These are phyloP conservation scores for Pisolithus marmoratus DNA, from an alignment of 768 basidiomycete species.

Conservation along the genomic window DNA sequence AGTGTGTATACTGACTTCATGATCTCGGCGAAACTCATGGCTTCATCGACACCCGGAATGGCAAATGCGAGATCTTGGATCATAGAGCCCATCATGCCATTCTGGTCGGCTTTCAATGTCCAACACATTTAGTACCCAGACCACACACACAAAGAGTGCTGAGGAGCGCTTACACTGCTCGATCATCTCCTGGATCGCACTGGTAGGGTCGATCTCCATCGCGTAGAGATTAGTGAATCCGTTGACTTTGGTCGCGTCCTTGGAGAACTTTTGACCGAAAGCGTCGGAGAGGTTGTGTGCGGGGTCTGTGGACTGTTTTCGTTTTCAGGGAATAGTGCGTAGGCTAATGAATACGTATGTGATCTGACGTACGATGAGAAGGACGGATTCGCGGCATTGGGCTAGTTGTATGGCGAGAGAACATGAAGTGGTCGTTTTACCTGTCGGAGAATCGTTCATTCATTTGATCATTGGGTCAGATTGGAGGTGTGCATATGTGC, in stretches of 20 bases:
- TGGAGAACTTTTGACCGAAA: slow-evolving; percentile 98
- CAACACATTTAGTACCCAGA: no score
- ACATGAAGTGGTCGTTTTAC: slow-evolving; percentile 98
- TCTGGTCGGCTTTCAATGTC: slow-evolving; percentile 59
- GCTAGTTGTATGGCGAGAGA: slow-evolving; percentile 97
- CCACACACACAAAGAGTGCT: background rate
- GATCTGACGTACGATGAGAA: slow-evolving; percentile 73
- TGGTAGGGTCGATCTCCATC: slow-evolving; percentile 99
- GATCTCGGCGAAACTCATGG: slow-evolving; percentile 99
- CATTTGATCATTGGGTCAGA: background rate
- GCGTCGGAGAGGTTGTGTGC: slow-evolving; percentile 99
- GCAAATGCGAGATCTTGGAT: slow-evolving; percentile 99
- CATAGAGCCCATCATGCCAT: slow-evolving; percentile 97
- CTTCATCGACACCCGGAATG: slow-evolving; percentile 98
- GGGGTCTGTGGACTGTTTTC: slow-evolving; percentile 88
- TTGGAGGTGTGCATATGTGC: background rate
- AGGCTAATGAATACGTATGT: background rate
- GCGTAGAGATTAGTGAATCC: slow-evolving; percentile 95
- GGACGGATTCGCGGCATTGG: slow-evolving; percentile 84
- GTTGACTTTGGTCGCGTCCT: slow-evolving; percentile 97
- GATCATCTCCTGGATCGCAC: slow-evolving; percentile 98
- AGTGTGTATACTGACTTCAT: slow-evolving; percentile 74
- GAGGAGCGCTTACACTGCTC: slow-evolving; percentile 68
- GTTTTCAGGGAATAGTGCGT: background rate
- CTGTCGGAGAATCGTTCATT: slow-evolving; percentile 34